A percentile compares a stretch with the other conserved stretches of the same genome.
These are phyloP conservation scores for Aurantiochytrium sp. DNA, from an alignment of 108 stramenopile genomes.

Conservation along the genomic window DNA sequence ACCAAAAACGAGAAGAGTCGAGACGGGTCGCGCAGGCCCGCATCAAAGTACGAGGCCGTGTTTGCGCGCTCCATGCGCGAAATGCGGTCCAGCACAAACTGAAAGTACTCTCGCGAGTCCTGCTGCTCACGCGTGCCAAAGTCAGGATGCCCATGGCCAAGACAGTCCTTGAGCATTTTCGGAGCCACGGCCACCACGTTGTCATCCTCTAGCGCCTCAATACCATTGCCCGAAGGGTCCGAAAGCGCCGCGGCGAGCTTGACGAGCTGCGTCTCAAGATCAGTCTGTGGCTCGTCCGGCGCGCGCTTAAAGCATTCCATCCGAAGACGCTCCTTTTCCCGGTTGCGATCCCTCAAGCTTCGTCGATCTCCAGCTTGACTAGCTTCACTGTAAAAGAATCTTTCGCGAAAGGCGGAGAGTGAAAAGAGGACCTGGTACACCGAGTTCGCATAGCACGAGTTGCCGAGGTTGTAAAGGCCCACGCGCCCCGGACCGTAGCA, in stretches of 20 bases:
- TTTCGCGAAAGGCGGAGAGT: conserved; percentile 64
- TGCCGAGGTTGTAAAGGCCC: conserved; percentile 93
- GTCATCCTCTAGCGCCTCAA: neutral
- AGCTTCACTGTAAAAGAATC: conserved; percentile 41
- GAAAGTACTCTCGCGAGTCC: conserved; percentile 92
- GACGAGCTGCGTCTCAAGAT: conserved; percentile 24
- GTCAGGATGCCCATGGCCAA: conserved; percentile 84
- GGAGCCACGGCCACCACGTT: conserved; percentile 63
- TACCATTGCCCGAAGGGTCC: neutral
- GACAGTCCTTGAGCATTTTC: conserved; percentile 84
- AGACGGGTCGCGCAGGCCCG: neutral
- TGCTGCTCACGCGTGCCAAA: conserved; percentile 94
- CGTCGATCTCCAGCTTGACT: no score
- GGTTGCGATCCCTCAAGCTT: neutral
- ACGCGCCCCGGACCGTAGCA: conserved; percentile 74
- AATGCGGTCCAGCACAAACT: conserved; percentile 75
- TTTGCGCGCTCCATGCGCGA: conserved; percentile 62
- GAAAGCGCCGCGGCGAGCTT: conserved; percentile 24
- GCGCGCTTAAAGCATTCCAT: neutral
- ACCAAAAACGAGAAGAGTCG: conserved; percentile 70
- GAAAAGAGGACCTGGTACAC: conserved; percentile 72
- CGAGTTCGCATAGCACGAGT: conserved; percentile 91
- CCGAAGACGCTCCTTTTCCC: neutral
- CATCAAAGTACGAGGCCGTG: neutral
- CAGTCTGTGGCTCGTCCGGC: neutral